Percentiles rank a stretch among this genome's conserved stretches.
Evolutionary conservation across 2,329 filamentous ascomycete genomes (phyloP).

Genomic region (Aspergillus melleus): DNA sequence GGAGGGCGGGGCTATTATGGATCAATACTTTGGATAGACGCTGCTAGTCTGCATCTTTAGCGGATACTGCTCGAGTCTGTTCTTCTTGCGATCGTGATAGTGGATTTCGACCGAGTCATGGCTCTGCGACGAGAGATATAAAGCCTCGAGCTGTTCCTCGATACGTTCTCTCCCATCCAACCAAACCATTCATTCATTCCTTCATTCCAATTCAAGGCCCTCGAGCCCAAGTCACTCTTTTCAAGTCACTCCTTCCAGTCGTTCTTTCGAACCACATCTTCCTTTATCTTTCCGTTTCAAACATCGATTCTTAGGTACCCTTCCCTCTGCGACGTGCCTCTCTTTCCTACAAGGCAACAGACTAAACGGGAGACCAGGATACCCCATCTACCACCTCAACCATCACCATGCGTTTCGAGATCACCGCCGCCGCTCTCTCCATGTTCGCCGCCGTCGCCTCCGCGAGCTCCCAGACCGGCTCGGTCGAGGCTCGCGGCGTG

Average conservation of each 20-base stretch:
- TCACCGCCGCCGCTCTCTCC: not conserved
- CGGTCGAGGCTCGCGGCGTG: not conserved
- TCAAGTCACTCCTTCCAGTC: not conserved
- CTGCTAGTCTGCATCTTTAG: not conserved
- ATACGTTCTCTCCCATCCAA: not conserved
- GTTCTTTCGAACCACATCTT: not conserved
- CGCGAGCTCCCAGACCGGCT: not conserved
- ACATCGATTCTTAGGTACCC: not conserved
- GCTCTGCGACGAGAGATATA: not conserved
- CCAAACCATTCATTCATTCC: conserved; percentile 2
- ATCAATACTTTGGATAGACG: not conserved
- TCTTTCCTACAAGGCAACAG: too few relatives aligned
- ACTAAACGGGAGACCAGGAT: not conserved
- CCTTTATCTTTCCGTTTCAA: not conserved
- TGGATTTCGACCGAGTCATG: not conserved
- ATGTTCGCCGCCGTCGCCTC: not conserved
- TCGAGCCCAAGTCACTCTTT: conserved; percentile 1
- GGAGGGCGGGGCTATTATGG: not conserved
- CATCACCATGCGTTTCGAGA: conserved; percentile 2
- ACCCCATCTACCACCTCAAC: not conserved
- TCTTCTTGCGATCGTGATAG: not conserved
- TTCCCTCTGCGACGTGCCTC: not conserved
- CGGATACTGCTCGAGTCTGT: not conserved
- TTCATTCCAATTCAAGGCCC: not conserved
- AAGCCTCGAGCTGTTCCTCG: not conserved